phyloP scores from a whole-genome alignment of 2,329 filamentous ascomycete genomes.

The Cercospora zeina region DNA sequence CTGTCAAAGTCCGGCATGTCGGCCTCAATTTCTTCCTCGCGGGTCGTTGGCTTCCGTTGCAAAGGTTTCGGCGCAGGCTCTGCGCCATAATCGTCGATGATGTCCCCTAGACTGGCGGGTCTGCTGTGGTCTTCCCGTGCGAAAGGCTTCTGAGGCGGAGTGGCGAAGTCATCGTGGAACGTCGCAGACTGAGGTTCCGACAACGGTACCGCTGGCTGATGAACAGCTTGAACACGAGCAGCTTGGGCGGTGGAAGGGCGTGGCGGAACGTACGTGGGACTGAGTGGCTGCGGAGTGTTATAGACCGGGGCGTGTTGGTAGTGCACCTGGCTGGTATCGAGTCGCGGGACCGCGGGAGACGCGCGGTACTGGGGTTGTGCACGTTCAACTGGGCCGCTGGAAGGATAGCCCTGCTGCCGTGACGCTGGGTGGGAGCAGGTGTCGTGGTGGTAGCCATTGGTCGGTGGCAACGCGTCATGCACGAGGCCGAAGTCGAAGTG shows the following conservation, averaged over 20 bases:
- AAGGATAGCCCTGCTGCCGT: constrained; percentile 22
- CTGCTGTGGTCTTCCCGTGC: constrained; percentile 19
- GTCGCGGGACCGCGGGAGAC: constrained; percentile 12
- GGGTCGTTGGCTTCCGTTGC: constrained; percentile 29
- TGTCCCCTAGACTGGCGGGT: constrained; percentile 23
- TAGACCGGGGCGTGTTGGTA: constrained; percentile 23
- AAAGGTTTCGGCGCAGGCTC: constrained; percentile 21
- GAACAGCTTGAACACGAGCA: constrained; percentile 16
- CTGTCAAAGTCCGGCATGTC: constrained; percentile 67
- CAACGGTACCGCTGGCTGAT: constrained; percentile 21
- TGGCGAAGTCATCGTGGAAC: constrained; percentile 15
- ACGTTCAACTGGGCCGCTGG: constrained; percentile 8
- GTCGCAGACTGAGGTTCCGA: constrained; percentile 15
- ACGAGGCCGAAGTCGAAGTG: constrained; percentile 16
- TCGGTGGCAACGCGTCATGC: constrained; percentile 15
- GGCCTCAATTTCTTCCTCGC: constrained; percentile 50
- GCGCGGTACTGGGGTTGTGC: constrained; percentile 19
- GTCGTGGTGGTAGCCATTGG: constrained; percentile 18
- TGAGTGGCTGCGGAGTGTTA: constrained; percentile 24
- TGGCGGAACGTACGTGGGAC: constrained; percentile 27
- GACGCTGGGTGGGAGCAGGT: constrained; percentile 12
- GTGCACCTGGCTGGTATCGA: constrained; percentile 22
- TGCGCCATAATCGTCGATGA: constrained; percentile 29
- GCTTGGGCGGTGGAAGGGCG: constrained; percentile 28
- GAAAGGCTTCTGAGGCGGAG: constrained; percentile 20